Base-by-base conservation (phyloP, 495 filamentous ascomycete species). In the Penicillium coprophilum region DNA sequence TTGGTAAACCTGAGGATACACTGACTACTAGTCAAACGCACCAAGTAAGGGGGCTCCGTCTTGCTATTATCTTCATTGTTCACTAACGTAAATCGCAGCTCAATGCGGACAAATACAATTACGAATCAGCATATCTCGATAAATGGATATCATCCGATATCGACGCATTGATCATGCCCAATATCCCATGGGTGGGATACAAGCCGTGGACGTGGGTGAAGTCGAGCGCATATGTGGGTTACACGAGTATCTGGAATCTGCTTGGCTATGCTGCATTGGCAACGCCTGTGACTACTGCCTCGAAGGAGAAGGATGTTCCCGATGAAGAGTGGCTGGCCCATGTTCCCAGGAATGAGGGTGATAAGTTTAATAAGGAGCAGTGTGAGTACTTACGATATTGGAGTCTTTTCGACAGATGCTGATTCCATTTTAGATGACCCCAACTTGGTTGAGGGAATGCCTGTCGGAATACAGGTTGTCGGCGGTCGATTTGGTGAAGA, bases 211-310 rank as follows among this genome's bases (percentile, higher is more conserved):
- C 69, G 0, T 76, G 73, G 74, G 69, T 84, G 8, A 75, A 79
- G 20, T 83, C 78, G 6, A 71, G 71, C 10, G 77, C 77, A 19
- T 87, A 84, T 60, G 82, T 85, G 71, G 77, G 78, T 1, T 90
- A 89, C 55, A 87, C 85, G 0, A 69, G 73, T 15, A 78, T 87
- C 56, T 91, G 84, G 84, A 90, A 91, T 59, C 55, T 89, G 15
- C 64, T 89, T 1, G 82, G 88, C 50, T 89, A 87, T 66, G 85
- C 84, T 0, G 79, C 75, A 17, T 52, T 84, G 13, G 71, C 83
- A 0, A 77, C 86, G 50, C 85, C 84, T 1, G 71, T 78, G 6
- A 74, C 73, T 0, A 74, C 38, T n/a, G 63, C 50, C 1, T 79
- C 80, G 32, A 52, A 30, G 31, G 55, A 51, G 8, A 58, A 73